phyloP scores from a whole-genome alignment of 2,329 filamentous ascomycete genomes.

The Phyllosticta capitalensis region DNA sequence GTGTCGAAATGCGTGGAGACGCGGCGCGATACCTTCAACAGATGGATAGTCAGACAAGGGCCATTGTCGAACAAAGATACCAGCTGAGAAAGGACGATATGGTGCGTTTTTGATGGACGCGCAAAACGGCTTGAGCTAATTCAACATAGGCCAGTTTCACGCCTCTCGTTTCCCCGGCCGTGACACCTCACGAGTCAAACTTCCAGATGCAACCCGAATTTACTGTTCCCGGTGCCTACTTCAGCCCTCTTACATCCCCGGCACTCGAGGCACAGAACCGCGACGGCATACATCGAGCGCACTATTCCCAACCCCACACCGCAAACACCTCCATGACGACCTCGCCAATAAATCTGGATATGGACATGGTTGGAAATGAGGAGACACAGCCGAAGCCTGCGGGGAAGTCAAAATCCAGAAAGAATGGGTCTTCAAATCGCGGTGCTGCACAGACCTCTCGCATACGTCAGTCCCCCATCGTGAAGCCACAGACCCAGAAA shows the following conservation, averaged over 20 bases:
- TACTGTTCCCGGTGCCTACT: slow-evolving; percentile 61
- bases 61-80: slow-evolving; percentile 56
- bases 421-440: slow-evolving; percentile 33
- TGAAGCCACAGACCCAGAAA: slow-evolving; percentile 48
- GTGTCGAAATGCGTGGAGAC: slow-evolving; percentile 62
- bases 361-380: slow-evolving; percentile 34
- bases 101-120: slow-evolving; percentile 34
- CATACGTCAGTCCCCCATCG: slow-evolving; percentile 62
- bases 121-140: not conserved
- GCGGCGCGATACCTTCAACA: slow-evolving; percentile 48
- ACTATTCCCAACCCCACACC: slow-evolving; percentile 15
- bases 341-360: slow-evolving; percentile 37
- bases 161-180: slow-evolving; percentile 72
- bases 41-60: slow-evolving; percentile 45
- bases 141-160: slow-evolving; percentile 59
- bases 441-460: slow-evolving; percentile 33
- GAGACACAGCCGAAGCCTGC: slow-evolving; percentile 21
- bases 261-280: slow-evolving; percentile 62
- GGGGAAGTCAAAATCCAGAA: slow-evolving; percentile 37
- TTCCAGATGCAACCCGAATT: slow-evolving; percentile 50
- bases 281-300: slow-evolving; percentile 30
- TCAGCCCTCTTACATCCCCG: slow-evolving; percentile 74
- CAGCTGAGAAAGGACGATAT: slow-evolving; percentile 60
- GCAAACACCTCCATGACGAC: slow-evolving; percentile 39
- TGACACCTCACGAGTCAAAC: slow-evolving; percentile 66